Base-by-base conservation (phyloP, 2,329 filamentous ascomycete species). In the Scedosporium boydii region DNA sequence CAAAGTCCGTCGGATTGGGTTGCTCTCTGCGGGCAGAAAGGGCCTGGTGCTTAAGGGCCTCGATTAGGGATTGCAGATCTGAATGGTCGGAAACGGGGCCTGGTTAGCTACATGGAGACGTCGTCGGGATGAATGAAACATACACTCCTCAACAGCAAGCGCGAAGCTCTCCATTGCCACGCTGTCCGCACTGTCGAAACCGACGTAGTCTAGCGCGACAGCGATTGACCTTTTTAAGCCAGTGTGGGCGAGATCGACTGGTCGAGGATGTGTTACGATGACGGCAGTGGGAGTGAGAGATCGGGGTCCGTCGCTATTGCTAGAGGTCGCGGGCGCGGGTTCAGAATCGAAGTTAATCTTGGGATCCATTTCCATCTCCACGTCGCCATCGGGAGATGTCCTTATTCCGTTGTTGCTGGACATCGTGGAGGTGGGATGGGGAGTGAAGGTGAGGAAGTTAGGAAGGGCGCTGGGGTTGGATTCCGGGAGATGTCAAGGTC, bases 81-180 rank as follows among this genome's bases (percentile, higher is more conserved):
- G 65, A 12, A 58, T 6, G 16, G n/a, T 21, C 46, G 59, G 62
- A 65, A 70, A 65, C 73, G 68, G 67, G 67, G 70, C n/a, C 64
- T 44, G 18, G 10, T 18, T 56, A 26, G 41, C 26, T 55, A 48
- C 58, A 26, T 42, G 23, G n/a, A 56, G 26, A 42, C 26, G 27
- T 59, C 7, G 56, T 38, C 4, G 14, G 14, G 58, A 38, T 34
- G 38, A 14, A 14, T 41, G 53, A 14, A 27, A 70, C 83, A 64
- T 70, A 87, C 85, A 88, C 4, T 78, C 77, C 68, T 87, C 85
- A 1, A 82, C 80, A 66, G 80, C 75, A 21, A 74, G 71, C 3
- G 82, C 78, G 53, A 87, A 82, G 66, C 80, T 80, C 69, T 87
- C 84, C 67, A 88, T 71, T 1, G 85, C 84, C 61, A 85, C 81